phyloP scores from a whole-genome alignment of 2,329 filamentous ascomycete species.

The Cadophora sp. region DNA sequence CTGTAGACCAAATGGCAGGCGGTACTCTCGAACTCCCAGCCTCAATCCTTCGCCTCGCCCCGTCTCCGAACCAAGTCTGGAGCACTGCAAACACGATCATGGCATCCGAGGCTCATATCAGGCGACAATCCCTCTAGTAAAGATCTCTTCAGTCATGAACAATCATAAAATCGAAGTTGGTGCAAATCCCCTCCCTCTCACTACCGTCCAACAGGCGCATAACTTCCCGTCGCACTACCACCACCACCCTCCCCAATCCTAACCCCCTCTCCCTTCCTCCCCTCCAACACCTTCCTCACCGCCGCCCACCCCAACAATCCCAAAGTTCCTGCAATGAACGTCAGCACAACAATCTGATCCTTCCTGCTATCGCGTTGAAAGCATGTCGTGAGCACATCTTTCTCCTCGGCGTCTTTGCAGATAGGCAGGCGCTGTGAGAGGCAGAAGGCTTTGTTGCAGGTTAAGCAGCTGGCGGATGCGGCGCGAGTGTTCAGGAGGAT shows the following conservation, averaged over 20 bases:
- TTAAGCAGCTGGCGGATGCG: conserved; percentile 58
- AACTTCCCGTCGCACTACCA: conserved; percentile 29
- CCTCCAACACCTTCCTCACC: conserved; percentile 55
- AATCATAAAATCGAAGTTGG: too few species aligned
- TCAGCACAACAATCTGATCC: conserved; percentile 71
- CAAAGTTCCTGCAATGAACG: conserved; percentile 64
- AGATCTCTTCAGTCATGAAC: too few species aligned
- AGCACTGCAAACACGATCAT: too few species aligned
- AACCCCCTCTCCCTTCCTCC: conserved; percentile 43
- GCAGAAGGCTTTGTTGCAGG: conserved; percentile 71
- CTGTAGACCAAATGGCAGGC: background rate
- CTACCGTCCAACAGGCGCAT: conserved; percentile 36
- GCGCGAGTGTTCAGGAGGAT: conserved; percentile 37
- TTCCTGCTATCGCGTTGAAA: conserved; percentile 73
- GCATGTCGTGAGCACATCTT: conserved; percentile 66
- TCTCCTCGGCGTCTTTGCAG: conserved; percentile 66
- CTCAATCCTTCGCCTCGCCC: too few species aligned
- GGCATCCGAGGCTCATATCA: background rate
- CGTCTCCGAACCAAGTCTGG: background rate
- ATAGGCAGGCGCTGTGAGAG: conserved; percentile 65
- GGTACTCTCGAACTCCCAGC: background rate
- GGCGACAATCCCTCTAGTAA: too few species aligned
- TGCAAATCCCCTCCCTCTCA: background rate
- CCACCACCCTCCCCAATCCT: conserved; percentile 30
- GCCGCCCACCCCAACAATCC: conserved; percentile 67